Evolutionary conservation across 1,139 yeast species (phyloP), one percentile per base, ranked within the genome.

Genomic region (Arxiozyma bovina): DNA sequence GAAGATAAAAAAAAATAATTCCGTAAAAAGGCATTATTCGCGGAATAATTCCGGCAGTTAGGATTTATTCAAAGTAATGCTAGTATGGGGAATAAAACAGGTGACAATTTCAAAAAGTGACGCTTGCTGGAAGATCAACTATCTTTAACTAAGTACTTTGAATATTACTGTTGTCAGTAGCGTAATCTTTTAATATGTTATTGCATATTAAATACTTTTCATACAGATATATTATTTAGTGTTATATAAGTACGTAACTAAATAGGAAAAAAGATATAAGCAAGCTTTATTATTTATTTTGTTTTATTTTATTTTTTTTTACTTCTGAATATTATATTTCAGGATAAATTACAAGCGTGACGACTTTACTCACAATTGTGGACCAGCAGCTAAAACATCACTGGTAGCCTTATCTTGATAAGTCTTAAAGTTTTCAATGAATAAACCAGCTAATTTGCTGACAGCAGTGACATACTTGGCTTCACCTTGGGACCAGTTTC

Each of bases 371-470:
- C 52, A 64, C 42, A 63, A 9, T 56, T 62, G 63, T 63, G 99
- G 99, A 61, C 97, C 98, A 66, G 98, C 98, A 70, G 93, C 88
- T 69, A 86, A 75, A 56, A 93, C 98, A 71, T 89, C 96, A 44
- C 77, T 67, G 48, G 96, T 86, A 62, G 96, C 91, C 68, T 83
- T 89, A 66, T 83, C 82, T 67, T 89, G 74, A 76, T 93, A 93
- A 70, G 82, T 89, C 69, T 77, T 82, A 72, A 93, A 93, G 80
- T 93, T 93, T 71, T 88, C 90, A 65, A 78, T 78, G 70, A 93
- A 93, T 75, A 87, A 78, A 55, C 74, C 71, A 53, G 93, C 98
- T 70, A 93, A 83, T 59, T 81, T 78, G 63, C 75, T 74, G 65
- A 89, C 88, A 73, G 91, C 96, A 55, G 70, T 70, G 58, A 72